Evolutionary conservation across 176 grass and related monocot species (phyloP), one percentile per base, ranked within the genome.

Genomic region (Aegilops speltoides): DNA sequence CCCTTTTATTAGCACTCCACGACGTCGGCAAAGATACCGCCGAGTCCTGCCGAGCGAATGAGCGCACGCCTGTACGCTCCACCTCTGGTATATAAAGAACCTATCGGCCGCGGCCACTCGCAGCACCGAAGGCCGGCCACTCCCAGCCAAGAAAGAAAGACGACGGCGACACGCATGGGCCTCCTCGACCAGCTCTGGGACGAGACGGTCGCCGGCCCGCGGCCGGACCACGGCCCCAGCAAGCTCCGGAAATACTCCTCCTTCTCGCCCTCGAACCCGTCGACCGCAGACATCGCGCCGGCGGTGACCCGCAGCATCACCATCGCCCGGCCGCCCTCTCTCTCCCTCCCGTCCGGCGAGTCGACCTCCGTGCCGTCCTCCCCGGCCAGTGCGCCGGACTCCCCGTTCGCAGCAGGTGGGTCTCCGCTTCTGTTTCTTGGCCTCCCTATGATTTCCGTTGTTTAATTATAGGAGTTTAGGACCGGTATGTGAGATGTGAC

Each of bases 171-270:
- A 52, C 48, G 48, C 48, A 14, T 98, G 95, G 78, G 89, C 15
- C 89, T 98, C 48, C 86, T 98, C 45, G 87, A 95, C 65, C 93
- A 95, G 65, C 95, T 98, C 17, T 98, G 95, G 95, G 95, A 98
- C 85, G 95, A 98, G 75, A 95, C 95, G 17, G 83, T 98, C 43
- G 95, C 95, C 37, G 95, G 95, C 12, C 95, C 95, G 19, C 85
- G 45, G 7, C 95, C 95, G 67, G 93, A 95, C 24, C 82, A 88
- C 61, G 93, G 95, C 83, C 83, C 95, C 73, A 89, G 95, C 82
- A 90, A 79, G 82, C 95, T 98, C 67, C 89, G 93, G 36, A 98
- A 85, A 86, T 88, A 77, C 87, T 72, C 89, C 26, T 95, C 91
- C 77, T n/a, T 95, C 82, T 89, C 89, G 1, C 83, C 76, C 1